Conservation (phyloP, 768 basidiomycete genomes). For the Naganishia randhawae region DNA sequence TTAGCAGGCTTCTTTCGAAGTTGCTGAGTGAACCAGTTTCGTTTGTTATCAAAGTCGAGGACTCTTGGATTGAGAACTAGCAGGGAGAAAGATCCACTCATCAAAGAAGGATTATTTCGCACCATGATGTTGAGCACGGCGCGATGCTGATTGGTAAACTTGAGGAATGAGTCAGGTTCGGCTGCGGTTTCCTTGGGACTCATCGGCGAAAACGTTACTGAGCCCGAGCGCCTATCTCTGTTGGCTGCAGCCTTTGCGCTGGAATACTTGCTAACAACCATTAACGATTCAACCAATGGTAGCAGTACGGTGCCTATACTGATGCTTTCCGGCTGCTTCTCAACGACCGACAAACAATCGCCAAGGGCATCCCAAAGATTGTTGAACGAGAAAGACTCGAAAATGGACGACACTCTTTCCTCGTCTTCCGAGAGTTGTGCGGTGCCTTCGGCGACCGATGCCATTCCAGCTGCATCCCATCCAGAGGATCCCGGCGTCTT, state of each 20-base stretch:
- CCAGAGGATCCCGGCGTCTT: constrained; percentile 43
- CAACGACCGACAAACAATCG: constrained; percentile 79
- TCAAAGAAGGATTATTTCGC: constrained; percentile 92
- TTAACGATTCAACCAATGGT: constrained; percentile 90
- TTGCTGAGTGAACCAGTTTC: constrained; percentile 59
- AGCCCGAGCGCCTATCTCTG: constrained; percentile 52
- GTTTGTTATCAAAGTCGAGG: constrained; percentile 98
- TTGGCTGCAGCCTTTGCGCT: constrained; percentile 60
- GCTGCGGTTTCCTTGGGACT: constrained; percentile 54
- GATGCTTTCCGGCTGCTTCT: constrained; percentile 71
- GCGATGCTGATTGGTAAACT: constrained; percentile 87
- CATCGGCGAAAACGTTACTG: constrained; percentile 36
- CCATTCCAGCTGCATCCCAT: constrained; percentile 33
- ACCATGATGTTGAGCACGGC: constrained; percentile 96
- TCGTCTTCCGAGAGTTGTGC: constrained; percentile 37
- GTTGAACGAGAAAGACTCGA: constrained; percentile 85
- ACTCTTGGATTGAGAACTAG: constrained; percentile 93
- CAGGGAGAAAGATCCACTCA: constrained; percentile 96
- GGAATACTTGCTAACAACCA: constrained; percentile 97
- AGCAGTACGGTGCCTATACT: constrained; percentile 88
- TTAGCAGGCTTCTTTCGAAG: constrained; percentile 41
- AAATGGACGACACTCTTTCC: constrained; percentile 78
- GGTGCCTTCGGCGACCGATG: constrained; percentile 34
- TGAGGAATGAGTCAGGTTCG: constrained; percentile 85
- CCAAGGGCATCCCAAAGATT: constrained; percentile 83